Evolutionary conservation across 306 rosid genomes (phyloP), one percentile per base, ranked within the genome.

Genomic region (Quercus engelmannii): DNA sequence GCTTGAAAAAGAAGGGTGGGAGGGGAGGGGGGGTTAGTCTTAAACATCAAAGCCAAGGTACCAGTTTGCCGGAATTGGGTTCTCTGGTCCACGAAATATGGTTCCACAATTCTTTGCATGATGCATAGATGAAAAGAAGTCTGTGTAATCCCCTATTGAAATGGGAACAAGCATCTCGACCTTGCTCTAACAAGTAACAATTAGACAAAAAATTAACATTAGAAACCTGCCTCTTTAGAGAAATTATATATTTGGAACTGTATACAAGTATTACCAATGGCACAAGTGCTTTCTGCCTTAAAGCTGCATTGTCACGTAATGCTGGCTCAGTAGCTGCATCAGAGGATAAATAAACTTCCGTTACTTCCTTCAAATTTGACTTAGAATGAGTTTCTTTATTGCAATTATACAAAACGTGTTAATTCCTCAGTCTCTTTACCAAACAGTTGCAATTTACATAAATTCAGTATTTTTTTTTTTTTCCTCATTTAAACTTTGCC

Each of bases 81-180:
- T 89, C 65, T 88, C 81, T 0, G 99, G 84, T 5, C 97, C 99
- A 33, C 97, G 97, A 82, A 93, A 95, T 72, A 92, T 89, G 52
- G 90, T 55, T 79, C 99, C 97, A 25, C 97, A 95, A 86, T 95
- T 95, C 86, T 87, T 93, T 35, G 97, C 90, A 18, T 91, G 98
- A 82, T 91, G 89, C 85, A 86, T 71, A 13, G 97, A 92, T 4
- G 93, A 81, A 83, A 95, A 92, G 90, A 95, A 95, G 80, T 95
- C 99, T 0, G 98, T 88, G 80, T 95, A 95, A 86, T 95, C 99
- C 75, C 92, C 96, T 75, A 92, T 76, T 46, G 80, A 92, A 86
- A 95, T 81, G 57, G 99, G 99, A 74, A 95, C 84, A 84, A 95
- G 91, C 95, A 95, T 25, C 75, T 88, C 87, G 25, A 85, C 96